Evolutionary conservation across 495 filamentous ascomycete genomes (phyloP).

Genomic region (Xylaria intraflava): DNA sequence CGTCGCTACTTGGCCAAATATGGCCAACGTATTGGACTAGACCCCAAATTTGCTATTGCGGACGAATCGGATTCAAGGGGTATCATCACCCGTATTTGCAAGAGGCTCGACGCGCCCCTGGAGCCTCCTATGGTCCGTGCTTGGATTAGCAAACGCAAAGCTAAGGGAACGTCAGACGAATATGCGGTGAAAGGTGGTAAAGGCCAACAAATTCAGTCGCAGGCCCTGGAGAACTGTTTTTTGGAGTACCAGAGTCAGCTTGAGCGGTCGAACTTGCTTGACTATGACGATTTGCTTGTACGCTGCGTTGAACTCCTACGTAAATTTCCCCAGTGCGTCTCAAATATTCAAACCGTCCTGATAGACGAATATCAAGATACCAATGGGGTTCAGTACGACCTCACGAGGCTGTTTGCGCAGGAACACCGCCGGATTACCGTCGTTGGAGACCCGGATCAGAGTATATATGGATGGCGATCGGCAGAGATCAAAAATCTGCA

Average conservation of each 20-base stretch:
- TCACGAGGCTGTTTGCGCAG: constrained; percentile 86
- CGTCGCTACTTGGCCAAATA: constrained; percentile 79
- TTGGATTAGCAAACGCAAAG: constrained; percentile 83
- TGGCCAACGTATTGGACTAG: constrained; percentile 76
- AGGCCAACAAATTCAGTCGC: constrained; percentile 52
- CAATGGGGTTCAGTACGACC: constrained; percentile 87
- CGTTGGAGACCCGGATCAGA: constrained; percentile 96
- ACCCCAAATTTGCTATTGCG: constrained; percentile 85
- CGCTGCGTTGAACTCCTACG: constrained; percentile 76
- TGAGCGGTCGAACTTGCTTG: constrained; percentile 71
- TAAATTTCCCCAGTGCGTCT: constrained; percentile 74
- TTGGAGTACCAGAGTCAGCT: constrained; percentile 72
- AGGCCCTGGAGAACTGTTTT: constrained; percentile 71
- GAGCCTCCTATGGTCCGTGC: constrained; percentile 62
- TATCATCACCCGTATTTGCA: constrained; percentile 76
- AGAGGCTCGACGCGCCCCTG: constrained; percentile 58
- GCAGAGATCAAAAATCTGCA: constrained; percentile 89
- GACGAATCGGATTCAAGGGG: constrained; percentile 73
- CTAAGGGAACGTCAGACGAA: constrained; percentile 51
- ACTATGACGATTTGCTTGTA: constrained; percentile 91
- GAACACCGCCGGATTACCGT: constrained; percentile 71
- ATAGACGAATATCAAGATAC: constrained; percentile 99
- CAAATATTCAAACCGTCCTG: constrained; percentile 83
- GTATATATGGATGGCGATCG: constrained; percentile 96
- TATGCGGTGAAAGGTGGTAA: constrained; percentile 28